Percentiles rank a stretch among this genome's conserved stretches.
Evolutionary conservation across 495 filamentous ascomycete species (phyloP).

Genomic region (Aspergillus homomorphus): DNA sequence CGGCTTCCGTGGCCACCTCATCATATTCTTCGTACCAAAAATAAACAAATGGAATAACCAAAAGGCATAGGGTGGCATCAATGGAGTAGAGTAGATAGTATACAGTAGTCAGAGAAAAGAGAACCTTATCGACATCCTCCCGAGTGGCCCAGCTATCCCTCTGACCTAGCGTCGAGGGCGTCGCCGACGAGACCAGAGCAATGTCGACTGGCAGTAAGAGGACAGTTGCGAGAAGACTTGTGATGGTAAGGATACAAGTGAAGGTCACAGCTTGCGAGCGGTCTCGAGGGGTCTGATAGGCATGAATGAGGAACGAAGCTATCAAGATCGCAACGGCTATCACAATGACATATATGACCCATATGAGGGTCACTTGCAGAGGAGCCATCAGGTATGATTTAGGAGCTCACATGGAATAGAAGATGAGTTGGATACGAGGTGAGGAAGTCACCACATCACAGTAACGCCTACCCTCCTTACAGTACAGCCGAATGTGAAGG

Average conservation of each 20-base stretch:
- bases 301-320: slow-evolving; percentile 75
- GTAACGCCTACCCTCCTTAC: not conserved
- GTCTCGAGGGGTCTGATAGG: slow-evolving; percentile 85
- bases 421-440: not conserved
- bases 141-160: slow-evolving; percentile 95
- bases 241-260: slow-evolving; percentile 82
- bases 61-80: slow-evolving; percentile 85
- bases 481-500: not conserved
- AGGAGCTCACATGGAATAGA: slow-evolving; percentile 14
- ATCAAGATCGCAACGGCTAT: slow-evolving; percentile 66
- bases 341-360: slow-evolving; percentile 85
- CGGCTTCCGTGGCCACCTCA: slow-evolving; percentile 74
- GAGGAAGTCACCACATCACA: not conserved
- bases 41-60: slow-evolving; percentile 92
- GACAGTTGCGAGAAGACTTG: slow-evolving; percentile 83
- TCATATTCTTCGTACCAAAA: slow-evolving; percentile 98
- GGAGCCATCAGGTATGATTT: slow-evolving; percentile 53
- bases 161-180: slow-evolving; percentile 66
- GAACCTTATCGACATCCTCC: slow-evolving; percentile 69
- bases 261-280: slow-evolving; percentile 74
- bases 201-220: slow-evolving; percentile 93
- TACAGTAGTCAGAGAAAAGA: slow-evolving; percentile 75
- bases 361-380: slow-evolving; percentile 81
- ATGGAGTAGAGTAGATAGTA: slow-evolving; percentile 92
- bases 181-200: slow-evolving; percentile 87